Evolutionary conservation across 495 filamentous ascomycete genomes (phyloP), one percentile per base, ranked within the genome.

Genomic region (Podospora tetraspora): DNA sequence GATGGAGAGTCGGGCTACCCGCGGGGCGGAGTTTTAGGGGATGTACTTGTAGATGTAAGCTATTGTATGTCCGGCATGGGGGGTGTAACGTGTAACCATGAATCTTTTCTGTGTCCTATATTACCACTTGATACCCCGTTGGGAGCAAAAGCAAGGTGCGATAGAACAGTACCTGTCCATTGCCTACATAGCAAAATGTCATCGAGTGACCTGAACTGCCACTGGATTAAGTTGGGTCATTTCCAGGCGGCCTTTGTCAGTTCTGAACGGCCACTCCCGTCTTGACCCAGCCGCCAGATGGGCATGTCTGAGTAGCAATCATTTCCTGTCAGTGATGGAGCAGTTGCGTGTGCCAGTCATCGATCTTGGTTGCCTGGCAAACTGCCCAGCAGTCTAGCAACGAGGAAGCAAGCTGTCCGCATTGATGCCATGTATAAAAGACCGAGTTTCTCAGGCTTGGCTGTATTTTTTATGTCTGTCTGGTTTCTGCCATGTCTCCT

Each of bases 1-100:
- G 78, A 60, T 29, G 68, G 69, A 52, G 27, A 73, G 59, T 24
- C 21, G 19, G 23, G 61, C 3, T 62, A 1, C 24, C 19, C 11
- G 23, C 22, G 27, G 0, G 60, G 22, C 16, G 37, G 25, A 43
- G 11, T n/a, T 16, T 11, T 27, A 30, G 30, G 19, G 61, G 19
- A 22, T 27, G 8, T 29, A 11, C 0, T 5, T 21, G n/a, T 63
- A 3, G 27, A 22, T 63, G 32, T 34, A 52, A n/a, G 16, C 19
- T 52, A 6, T 7, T 52, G 43, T 19, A 4, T 52, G 19, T 52
- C 43, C 8, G 19, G 19, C 43, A 52, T 52, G 19, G 19, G 5
- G n/a, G 43, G 19, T 19, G 43, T 9, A n/a, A 19, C 6, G 19
- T 52, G 43, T n/a, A 52, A 52, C n/a, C 43, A 3, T 12, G 16